Evolutionary conservation across 2,329 filamentous ascomycete species (phyloP).

Genomic region (Herpotrichia juniperi): DNA sequence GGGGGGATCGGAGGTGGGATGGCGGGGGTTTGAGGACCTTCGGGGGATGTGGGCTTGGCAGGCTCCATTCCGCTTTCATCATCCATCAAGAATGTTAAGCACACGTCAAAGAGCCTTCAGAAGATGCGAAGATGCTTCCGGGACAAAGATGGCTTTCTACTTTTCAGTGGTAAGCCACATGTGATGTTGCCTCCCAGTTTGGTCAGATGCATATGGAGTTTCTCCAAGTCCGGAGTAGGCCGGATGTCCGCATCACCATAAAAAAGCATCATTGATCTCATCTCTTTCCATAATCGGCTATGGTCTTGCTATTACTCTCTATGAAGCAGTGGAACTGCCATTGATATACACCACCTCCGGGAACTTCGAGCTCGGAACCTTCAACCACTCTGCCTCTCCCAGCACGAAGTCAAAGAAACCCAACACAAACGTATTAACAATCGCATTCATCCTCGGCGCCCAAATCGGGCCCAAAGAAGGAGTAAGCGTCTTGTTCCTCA

Average conservation of each 20-base stretch:
- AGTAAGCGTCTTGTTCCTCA: constrained; percentile 18
- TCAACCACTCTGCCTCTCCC: constrained; percentile 10
- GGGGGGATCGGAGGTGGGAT: neutral
- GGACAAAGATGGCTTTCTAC: neutral
- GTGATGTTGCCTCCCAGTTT: neutral
- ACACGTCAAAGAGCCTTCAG: neutral
- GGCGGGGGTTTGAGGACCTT: neutral
- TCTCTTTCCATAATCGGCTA: neutral
- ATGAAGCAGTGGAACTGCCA: constrained; percentile 5
- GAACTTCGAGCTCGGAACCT: constrained; percentile 6
- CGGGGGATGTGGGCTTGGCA: neutral
- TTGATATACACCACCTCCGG: constrained; percentile 16
- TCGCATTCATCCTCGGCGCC: constrained; percentile 22
- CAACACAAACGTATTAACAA: constrained; percentile 17
- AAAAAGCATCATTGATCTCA: neutral
- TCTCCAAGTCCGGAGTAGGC: neutral
- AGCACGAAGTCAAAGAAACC: constrained; percentile 22
- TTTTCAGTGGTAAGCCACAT: neutral
- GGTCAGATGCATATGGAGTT: neutral
- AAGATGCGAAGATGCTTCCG: neutral
- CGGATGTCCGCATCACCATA: neutral
- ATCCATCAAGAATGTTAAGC: constrained; percentile 1
- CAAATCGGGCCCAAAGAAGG: constrained; percentile 19
- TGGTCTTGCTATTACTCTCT: neutral
- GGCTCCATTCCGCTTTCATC: constrained; percentile 1